phyloP scores from a whole-genome alignment of 805 yeast genomes.

The Kuraishia cidri region DNA sequence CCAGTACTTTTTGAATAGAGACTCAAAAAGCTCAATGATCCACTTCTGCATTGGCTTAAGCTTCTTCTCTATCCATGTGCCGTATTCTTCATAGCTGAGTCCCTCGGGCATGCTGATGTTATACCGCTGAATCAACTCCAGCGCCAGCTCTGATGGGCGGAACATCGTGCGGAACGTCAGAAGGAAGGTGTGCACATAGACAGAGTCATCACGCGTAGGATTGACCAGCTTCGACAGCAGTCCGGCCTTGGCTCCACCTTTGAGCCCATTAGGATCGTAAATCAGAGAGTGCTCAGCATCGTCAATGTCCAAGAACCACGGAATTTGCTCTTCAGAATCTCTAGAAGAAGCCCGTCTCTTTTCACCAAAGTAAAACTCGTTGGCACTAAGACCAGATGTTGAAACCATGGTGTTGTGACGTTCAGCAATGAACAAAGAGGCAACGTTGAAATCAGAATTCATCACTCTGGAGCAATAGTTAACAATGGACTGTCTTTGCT shows the following conservation, averaged over 20 bases:
- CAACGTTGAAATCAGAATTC: conserved; percentile 63
- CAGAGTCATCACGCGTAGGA: conserved; percentile 53
- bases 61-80: conserved; percentile 66
- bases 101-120: conserved; percentile 81
- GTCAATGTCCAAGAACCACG: conserved; percentile 70
- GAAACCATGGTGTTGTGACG: conserved; percentile 22
- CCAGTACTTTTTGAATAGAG: conserved; percentile 67
- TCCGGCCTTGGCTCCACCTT: conserved; percentile 79
- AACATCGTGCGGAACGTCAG: conserved; percentile 72
- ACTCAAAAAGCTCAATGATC: conserved; percentile 57
- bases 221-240: conserved; percentile 74
- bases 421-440: conserved; percentile 39
- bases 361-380: conserved; percentile 24
- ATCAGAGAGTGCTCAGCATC: conserved; percentile 37
- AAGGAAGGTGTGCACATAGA: conserved; percentile 61
- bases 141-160: conserved; percentile 54
- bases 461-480: conserved; percentile 72
- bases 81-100: conserved; percentile 71
- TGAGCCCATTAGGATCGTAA: conserved; percentile 65
- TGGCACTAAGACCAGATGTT: conserved; percentile 15
- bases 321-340: conserved; percentile 30
- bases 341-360: conserved; percentile 16
- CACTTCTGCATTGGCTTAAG: conserved; percentile 57
- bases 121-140: conserved; percentile 54
- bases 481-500: conserved; percentile 60